A percentile compares a stretch with the other conserved stretches of the same genome.
These are phyloP conservation scores for Sphenostylis stenocarpa DNA, from an alignment of 306 rosid genomes.

Conservation along the genomic window DNA sequence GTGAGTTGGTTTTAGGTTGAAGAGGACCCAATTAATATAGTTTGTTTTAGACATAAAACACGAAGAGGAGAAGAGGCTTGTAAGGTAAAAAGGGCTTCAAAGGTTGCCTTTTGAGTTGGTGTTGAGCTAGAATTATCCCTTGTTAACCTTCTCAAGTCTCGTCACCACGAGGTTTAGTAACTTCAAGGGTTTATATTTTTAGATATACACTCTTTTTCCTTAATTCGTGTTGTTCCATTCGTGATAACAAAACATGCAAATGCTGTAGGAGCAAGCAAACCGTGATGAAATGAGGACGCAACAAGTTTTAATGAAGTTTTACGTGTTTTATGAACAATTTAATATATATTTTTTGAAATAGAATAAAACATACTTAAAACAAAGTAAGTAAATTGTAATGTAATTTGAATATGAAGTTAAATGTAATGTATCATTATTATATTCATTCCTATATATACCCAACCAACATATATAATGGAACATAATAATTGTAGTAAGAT, in stretches of 20 bases:
- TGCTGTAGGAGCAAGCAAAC: slow-evolving; percentile 23
- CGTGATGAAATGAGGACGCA: too few species aligned
- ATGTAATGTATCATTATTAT: too few species aligned
- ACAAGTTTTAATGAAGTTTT: too few species aligned
- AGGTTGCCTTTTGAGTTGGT: slow-evolving; percentile 32
- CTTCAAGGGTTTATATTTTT: background rate
- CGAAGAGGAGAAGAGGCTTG: slow-evolving; percentile 10
- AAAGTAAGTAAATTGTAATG: too few species aligned
- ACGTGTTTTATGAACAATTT: too few species aligned
- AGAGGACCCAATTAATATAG: background rate
- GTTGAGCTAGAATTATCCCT: slow-evolving; percentile 37
- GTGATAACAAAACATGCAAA: slow-evolving; percentile 23
- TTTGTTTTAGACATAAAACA: background rate
- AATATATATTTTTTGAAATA: too few species aligned
- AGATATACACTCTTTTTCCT: background rate
- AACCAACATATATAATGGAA: too few species aligned
- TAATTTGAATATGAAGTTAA: too few species aligned
- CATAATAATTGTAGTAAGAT: too few species aligned
- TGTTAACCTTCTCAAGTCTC: slow-evolving; percentile 34
- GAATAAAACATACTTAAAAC: too few species aligned
- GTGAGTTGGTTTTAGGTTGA: slow-evolving; percentile 5
- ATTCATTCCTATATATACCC: too few species aligned
- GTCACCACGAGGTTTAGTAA: background rate
- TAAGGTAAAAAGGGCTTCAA: background rate
- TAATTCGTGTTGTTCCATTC: slow-evolving; percentile 33